phyloP scores from a whole-genome alignment of 2,329 filamentous ascomycete species.

The Orbilia ellipsospora region DNA sequence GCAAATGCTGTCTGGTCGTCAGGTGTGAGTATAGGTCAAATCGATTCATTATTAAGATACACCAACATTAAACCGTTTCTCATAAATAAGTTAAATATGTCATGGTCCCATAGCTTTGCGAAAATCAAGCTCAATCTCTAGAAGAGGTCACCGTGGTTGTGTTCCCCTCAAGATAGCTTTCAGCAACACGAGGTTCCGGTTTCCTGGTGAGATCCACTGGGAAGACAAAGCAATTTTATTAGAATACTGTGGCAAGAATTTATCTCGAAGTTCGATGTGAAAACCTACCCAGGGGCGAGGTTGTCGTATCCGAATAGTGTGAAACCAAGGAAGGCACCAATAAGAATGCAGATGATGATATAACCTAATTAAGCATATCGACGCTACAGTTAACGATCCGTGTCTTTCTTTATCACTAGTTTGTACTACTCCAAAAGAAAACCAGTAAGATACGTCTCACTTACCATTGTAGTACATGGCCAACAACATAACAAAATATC shows the following conservation, averaged over 20 bases:
- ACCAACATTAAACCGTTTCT: too few relatives aligned
- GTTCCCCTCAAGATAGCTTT: neutral
- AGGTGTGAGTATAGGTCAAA: too few relatives aligned
- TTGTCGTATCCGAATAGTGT: slow-evolving; percentile 79
- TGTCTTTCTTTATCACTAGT: neutral
- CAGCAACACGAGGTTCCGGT: slow-evolving; percentile 50
- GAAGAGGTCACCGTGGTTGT: too few relatives aligned
- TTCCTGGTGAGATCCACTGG: slow-evolving; percentile 46
- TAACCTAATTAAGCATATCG: slow-evolving; percentile 66
- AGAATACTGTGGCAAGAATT: neutral
- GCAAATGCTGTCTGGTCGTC: too few relatives aligned
- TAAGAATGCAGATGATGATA: slow-evolving; percentile 82
- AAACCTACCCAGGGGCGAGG: slow-evolving; percentile 38
- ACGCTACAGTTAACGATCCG: neutral
- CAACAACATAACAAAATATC: slow-evolving; percentile 61
- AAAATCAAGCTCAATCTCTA: too few relatives aligned
- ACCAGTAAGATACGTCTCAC: neutral
- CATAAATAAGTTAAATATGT: too few relatives aligned
- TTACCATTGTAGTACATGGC: slow-evolving; percentile 72
- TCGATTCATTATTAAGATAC: too few relatives aligned
- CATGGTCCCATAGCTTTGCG: too few relatives aligned
- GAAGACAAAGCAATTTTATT: neutral
- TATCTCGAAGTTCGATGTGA: neutral
- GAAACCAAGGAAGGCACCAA: slow-evolving; percentile 77
- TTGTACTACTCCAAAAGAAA: neutral